Evolutionary conservation across 2,329 filamentous ascomycete species (phyloP), one percentile per base, ranked within the genome.

Genomic region (Fusarium nelsonii): DNA sequence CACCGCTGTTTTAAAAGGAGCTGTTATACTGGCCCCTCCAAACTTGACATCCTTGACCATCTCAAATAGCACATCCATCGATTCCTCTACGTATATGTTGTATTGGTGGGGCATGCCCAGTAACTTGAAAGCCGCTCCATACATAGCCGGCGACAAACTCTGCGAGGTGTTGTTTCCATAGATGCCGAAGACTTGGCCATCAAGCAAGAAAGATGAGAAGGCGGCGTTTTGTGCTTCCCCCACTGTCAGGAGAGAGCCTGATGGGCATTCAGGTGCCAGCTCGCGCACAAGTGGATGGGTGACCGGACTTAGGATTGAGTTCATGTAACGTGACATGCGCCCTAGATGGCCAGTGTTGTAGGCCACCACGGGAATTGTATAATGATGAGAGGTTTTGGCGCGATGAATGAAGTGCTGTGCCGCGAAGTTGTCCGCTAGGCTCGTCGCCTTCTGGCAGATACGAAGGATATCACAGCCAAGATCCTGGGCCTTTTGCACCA

Each of bases 121-220:
- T 0, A 63, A 15, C 1, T 63, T 36, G 1, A 63, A 63, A 1
- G 58, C 59, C 1, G 58, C 32, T 18, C 43, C 32, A 1, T 63
- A 58, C 58, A 63, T 63, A 0, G 57, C 59, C 8, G 59, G 59
- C 1, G 59, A 63, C 1, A 63, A 3, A 37, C 59, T 63, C 40
- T 63, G 43, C 0, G 26, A 41, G 0, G 58, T 63, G 7, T 15
- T 41, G 2, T 63, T 63, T 18, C 59, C 58, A 4, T 63, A 63
- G 3, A 63, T 63, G 0, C 59, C 48, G 3, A 63, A 63, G 10
- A 33, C 28, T 1, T 63, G 59, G 0, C 11, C 11, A 3, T 63
- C 59, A 0, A 63, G 57, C 0, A 63, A 2, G 1, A 63, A 63
- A 0, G 57, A 63, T 3, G 59, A 36, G 12, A 63, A 63, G 0